Evolutionary conservation across 352 stramenopile genomes (phyloP).

Genomic region (Pythium chondricola): DNA sequence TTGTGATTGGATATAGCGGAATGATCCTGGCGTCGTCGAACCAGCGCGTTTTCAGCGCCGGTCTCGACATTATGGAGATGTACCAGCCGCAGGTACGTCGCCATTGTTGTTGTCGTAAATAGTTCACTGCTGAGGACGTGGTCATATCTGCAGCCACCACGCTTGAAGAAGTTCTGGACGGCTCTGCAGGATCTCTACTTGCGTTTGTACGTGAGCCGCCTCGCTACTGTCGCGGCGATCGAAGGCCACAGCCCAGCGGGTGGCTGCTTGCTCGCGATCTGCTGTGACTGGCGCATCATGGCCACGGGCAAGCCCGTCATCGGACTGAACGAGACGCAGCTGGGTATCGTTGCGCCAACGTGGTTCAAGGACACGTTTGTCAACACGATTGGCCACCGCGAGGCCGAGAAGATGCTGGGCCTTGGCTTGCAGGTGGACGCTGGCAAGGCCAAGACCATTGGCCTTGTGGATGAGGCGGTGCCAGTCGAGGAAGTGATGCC

Average conservation of each 20-base stretch:
- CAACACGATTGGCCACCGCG: conserved; percentile 78
- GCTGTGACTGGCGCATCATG: conserved; percentile 94
- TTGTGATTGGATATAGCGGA: conserved; percentile 26
- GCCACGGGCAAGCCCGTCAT: conserved; percentile 83
- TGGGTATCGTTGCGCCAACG: conserved; percentile 87
- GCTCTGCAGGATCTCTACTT: conserved; percentile 91
- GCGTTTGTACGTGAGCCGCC: conserved; percentile 87
- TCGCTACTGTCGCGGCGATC: conserved; percentile 87
- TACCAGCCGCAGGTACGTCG: conserved; percentile 70
- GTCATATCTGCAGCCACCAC: conserved; percentile 17
- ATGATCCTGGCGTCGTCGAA: conserved; percentile 75
- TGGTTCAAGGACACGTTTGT: conserved; percentile 74
- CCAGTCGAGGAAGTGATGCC: conserved; percentile 71
- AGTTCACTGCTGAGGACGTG: not conserved
- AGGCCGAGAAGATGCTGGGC: conserved; percentile 83
- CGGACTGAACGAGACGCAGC: conserved; percentile 92
- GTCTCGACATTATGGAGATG: conserved; percentile 92
- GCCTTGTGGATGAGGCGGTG: conserved; percentile 72
- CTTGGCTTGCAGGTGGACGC: conserved; percentile 76
- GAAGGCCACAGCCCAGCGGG: conserved; percentile 90
- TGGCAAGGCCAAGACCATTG: conserved; percentile 64
- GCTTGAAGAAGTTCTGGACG: conserved; percentile 86
- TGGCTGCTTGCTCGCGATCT: conserved; percentile 92
- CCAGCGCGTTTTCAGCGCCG: conserved; percentile 86
- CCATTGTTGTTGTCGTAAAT: not conserved